Conservation (phyloP, 2,329 filamentous ascomycete species). For the Cladophialophora bantiana region DNA sequence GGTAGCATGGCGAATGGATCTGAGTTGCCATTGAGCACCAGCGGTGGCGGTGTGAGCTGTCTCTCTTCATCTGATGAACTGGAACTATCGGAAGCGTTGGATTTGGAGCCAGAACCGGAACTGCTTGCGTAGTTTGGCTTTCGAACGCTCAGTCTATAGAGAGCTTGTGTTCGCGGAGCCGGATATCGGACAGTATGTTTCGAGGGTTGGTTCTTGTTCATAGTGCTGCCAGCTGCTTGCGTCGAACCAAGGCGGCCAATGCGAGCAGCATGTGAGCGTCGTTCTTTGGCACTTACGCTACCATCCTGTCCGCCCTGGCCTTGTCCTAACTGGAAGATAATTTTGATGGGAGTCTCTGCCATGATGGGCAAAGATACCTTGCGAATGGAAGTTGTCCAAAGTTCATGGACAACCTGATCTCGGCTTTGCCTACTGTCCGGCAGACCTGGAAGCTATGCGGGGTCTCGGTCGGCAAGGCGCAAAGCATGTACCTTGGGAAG, state of each 20-base stretch:
- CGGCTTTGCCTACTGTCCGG: neutral
- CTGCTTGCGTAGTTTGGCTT: neutral
- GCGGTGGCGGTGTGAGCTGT: neutral
- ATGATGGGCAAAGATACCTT: neutral
- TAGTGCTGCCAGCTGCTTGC: neutral
- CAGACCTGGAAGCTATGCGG: neutral
- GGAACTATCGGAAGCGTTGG: neutral
- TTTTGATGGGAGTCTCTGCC: neutral
- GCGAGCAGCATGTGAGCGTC: conserved; percentile 10
- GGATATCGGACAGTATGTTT: neutral
- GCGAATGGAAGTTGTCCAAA: neutral
- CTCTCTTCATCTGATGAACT: conserved; percentile 1
- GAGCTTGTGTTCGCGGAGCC: neutral
- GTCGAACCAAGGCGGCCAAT: neutral
- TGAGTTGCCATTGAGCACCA: conserved; percentile 17
- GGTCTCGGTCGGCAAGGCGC: neutral
- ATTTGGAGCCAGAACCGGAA: neutral
- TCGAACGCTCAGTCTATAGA: conserved; percentile 1
- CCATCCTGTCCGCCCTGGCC: neutral
- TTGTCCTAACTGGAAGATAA: neutral
- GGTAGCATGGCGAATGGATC: conserved; percentile 13
- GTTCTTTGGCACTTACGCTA: conserved; percentile 3
- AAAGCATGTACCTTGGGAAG: neutral
- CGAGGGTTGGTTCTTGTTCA: neutral
- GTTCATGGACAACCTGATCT: neutral